phyloP scores from a whole-genome alignment of 2,329 filamentous ascomycete genomes.

The Geosmithia putterillii region DNA sequence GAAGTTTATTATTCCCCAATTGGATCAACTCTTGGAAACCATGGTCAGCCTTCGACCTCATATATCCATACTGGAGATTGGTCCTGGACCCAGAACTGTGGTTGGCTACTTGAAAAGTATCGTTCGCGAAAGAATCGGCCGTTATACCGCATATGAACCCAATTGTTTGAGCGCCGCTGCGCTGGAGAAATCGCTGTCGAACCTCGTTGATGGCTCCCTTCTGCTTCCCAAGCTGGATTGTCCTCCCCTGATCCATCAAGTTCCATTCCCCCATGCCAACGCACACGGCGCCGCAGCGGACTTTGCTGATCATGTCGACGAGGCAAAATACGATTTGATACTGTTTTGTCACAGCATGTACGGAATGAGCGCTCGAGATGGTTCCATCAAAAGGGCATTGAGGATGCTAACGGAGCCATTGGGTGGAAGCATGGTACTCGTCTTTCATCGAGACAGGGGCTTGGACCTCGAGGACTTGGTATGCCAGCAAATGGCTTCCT shows the following conservation, averaged over 20 bases:
- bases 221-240: constrained; percentile 27
- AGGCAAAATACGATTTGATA: constrained; percentile 37
- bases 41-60: constrained; percentile 24
- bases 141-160: constrained; percentile 42
- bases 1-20: constrained; percentile 38
- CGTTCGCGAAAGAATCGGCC: constrained; percentile 29
- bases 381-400: constrained; percentile 32
- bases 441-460: constrained; percentile 40
- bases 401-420: constrained; percentile 28
- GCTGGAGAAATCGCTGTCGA: constrained; percentile 28
- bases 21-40: constrained; percentile 25
- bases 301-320: background rate
- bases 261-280: constrained; percentile 22
- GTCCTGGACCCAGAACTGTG: constrained; percentile 43
- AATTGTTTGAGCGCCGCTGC: constrained; percentile 29
- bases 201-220: constrained; percentile 10
- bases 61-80: constrained; percentile 46
- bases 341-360: constrained; percentile 56
- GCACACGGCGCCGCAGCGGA: constrained; percentile 6
- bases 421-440: constrained; percentile 29
- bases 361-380: constrained; percentile 37
- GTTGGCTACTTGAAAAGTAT: constrained; percentile 31
- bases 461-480: constrained; percentile 34
- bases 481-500: constrained; percentile 31
- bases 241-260: constrained; percentile 22